Percentiles rank a stretch among this genome's conserved stretches.
These are phyloP conservation scores for Fusarium newnesense DNA, from an alignment of 2,329 filamentous ascomycete genomes.

Conservation along the genomic window DNA sequence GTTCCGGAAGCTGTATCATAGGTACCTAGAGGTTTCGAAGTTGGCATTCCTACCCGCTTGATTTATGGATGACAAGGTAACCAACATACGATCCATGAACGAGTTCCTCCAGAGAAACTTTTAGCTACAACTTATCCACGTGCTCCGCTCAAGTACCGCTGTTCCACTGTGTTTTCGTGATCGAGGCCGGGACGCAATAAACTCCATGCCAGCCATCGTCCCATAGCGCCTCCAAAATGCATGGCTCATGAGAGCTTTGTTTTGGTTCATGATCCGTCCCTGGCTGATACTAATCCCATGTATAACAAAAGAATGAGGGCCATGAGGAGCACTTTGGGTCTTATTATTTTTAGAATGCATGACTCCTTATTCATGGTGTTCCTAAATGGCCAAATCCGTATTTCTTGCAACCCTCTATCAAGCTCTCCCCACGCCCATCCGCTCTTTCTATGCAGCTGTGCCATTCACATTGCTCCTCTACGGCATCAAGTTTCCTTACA, in stretches of 20 bases:
- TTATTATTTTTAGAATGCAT: conserved; percentile 18
- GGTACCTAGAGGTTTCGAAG: neutral
- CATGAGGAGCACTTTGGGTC: conserved; percentile 3
- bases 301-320: neutral
- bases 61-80: conserved; percentile 2
- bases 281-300: neutral
- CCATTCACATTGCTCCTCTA: conserved; percentile 20
- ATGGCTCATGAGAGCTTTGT: neutral
- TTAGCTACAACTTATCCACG: conserved; percentile 20
- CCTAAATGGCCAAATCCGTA: neutral
- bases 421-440: conserved; percentile 5
- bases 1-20: conserved; percentile 2
- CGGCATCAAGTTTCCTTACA: conserved; percentile 23
- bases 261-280: conserved; percentile 8
- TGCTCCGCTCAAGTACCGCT: conserved; percentile 15
- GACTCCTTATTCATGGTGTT: conserved; percentile 1
- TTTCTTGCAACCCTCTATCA: conserved; percentile 10
- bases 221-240: neutral
- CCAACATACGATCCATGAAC: conserved; percentile 14
- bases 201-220: conserved; percentile 17
- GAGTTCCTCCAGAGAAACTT: conserved; percentile 3
- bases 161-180: conserved; percentile 24
- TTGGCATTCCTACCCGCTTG: neutral
- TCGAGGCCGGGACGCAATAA: conserved; percentile 7
- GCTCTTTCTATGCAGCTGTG: conserved; percentile 12